These are phyloP conservation scores for Cladosporium austrohemisphaericum DNA, from an alignment of 2,329 filamentous ascomycete genomes.

Conservation along the genomic window DNA sequence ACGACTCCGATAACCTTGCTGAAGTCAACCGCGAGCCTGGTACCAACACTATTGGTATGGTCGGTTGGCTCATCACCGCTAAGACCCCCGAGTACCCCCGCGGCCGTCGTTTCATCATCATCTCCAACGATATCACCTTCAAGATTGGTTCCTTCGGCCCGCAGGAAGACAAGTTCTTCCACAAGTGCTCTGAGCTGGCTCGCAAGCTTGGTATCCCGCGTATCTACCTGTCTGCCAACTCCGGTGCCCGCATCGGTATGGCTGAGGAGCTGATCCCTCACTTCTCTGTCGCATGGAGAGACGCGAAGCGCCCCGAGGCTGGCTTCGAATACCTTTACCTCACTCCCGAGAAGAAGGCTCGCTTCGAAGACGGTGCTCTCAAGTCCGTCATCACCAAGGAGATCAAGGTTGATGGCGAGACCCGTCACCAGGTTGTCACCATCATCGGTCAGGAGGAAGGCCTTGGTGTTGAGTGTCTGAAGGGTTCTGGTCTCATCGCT, in stretches of 20 bases:
- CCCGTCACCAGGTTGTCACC: constrained; percentile 88
- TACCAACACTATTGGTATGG: constrained; percentile 96
- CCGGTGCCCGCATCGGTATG: constrained; percentile 93
- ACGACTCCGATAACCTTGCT: constrained; percentile 85
- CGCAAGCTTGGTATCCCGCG: constrained; percentile 91
- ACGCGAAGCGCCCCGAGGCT: constrained; percentile 70
- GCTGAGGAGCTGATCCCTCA: constrained; percentile 95
- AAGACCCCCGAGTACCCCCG: constrained; percentile 92
- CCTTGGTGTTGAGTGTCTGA: constrained; percentile 93
- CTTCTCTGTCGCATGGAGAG: constrained; percentile 97
- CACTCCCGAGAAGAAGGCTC: constrained; percentile 77
- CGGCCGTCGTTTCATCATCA: constrained; percentile 88
- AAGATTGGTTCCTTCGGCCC: constrained; percentile 98
- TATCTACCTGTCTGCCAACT: constrained; percentile 98
- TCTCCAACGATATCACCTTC: constrained; percentile 99
- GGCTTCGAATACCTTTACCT: constrained; percentile 98
- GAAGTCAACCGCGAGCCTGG: constrained; percentile 94
- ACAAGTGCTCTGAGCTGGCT: constrained; percentile 96
- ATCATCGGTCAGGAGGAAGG: constrained; percentile 92
- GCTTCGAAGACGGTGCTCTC: constrained; percentile 73
- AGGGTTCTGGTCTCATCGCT: constrained; percentile 95
- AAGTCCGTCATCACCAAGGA: constrained; percentile 84
- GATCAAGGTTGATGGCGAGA: constrained; percentile 80
- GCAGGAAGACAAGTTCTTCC: constrained; percentile 95
- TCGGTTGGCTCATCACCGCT: constrained; percentile 93